These are phyloP conservation scores for Cutaneotrichosporon sp. DNA, from an alignment of 1,284 basidiomycete species.

Conservation along the genomic window DNA sequence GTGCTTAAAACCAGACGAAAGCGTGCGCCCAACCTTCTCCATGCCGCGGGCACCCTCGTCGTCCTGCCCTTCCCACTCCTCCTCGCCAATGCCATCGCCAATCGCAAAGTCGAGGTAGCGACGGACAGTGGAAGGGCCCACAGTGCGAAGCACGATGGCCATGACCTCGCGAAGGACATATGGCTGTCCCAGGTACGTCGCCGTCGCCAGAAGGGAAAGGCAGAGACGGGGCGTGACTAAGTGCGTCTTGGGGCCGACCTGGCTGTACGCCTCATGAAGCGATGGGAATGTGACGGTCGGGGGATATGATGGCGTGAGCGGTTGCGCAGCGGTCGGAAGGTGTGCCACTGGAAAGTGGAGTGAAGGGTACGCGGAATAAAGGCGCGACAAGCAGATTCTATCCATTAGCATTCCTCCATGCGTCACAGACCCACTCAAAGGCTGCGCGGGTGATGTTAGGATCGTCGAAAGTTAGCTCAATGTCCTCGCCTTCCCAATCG, in stretches of 20 bases:
- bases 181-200: constrained; percentile 78
- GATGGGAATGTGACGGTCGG: constrained; percentile 52
- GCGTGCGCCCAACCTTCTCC: constrained; percentile 59
- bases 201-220: constrained; percentile 76
- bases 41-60: constrained; percentile 64
- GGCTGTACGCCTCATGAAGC: constrained; percentile 60
- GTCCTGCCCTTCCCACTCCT: constrained; percentile 48
- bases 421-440: constrained; percentile 50
- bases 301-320: constrained; percentile 63
- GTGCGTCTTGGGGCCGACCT: constrained; percentile 54
- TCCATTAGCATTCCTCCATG: constrained; percentile 4
- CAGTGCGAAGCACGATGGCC: constrained; percentile 62
- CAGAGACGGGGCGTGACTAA: constrained; percentile 75
- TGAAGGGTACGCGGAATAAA: constrained; percentile 78
- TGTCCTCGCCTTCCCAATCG: constrained; percentile 47
- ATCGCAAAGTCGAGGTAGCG: constrained; percentile 78
- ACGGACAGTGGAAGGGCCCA: constrained; percentile 71
- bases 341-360: constrained; percentile 63
- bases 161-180: constrained; percentile 69
- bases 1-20: constrained; percentile 26
- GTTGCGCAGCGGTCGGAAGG: constrained; percentile 60
- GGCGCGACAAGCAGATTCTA: constrained; percentile 72
- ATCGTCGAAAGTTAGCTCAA: constrained; percentile 73
- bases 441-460: constrained; percentile 73
- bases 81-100: constrained; percentile 62